Base-by-base conservation (phyloP, 768 basidiomycete genomes). In the Lentinula sp. region DNA sequence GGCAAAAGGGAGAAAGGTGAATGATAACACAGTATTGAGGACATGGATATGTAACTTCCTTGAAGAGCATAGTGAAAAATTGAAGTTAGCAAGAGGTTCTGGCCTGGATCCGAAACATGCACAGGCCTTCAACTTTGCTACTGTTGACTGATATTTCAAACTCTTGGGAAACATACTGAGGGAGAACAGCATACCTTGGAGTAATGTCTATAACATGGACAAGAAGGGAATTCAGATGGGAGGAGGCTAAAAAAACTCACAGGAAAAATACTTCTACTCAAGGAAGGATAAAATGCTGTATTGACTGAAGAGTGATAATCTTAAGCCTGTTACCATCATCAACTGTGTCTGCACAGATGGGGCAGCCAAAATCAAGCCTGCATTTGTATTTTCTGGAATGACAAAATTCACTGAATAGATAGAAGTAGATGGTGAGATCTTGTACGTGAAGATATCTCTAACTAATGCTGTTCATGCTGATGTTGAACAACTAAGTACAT, bases 271-370 rank as follows among this genome's bases (percentile, higher is more conserved):
- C 51, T 66, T 74, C 51, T 57, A 72, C 53, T 57, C 64, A 18
- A 64, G 67, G 1, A 61, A 65, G 6, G 57, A 68, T 18, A 57
- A 62, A 3, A 42, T 43, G 1, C 60, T 64, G 7, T 71, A 73
- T 57, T 58, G 65, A 18, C 58, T 69, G 8, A 57, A 64, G 8
- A 71, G 67, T 63, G 74, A 66, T n/a, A 73, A 76, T 49, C 70
- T 76, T 1, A 71, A 80, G 61, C 71, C 79, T 2, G 71, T 80
- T 35, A 80, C 76, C 0, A 66, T 80, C 35, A 67, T 80, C 39
- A 74, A 78, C 62, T 72, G 70, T 66, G 66, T 76, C 2, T 73
- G 65, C 18, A 70, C 75, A 1, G 75, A 75, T 68, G 78, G 78
- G 0, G 65, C 56, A 4, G 60, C 58, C 1, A 9, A 45, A 8